Conservation (phyloP, 2,329 filamentous ascomycete species). For the Diaporthe nobilis region DNA sequence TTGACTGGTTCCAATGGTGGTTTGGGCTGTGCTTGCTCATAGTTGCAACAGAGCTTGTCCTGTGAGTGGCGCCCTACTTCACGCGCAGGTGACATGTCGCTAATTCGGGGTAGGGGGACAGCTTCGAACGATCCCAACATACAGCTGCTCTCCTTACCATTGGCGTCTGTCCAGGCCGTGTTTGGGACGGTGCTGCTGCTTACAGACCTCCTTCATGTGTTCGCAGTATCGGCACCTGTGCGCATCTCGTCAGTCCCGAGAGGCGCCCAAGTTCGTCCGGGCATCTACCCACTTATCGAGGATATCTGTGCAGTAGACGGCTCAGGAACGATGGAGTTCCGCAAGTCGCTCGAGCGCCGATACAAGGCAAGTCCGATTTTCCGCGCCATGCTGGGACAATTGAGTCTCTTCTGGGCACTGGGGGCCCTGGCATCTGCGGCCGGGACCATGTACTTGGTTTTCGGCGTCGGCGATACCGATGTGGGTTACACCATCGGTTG, state of each 20-base stretch:
- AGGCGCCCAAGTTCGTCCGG: not conserved
- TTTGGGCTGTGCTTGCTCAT: slow-evolving; percentile 66
- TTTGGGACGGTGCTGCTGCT: slow-evolving; percentile 57
- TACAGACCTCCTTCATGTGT: slow-evolving; percentile 53
- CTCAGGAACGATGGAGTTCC: not conserved
- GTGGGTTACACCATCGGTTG: slow-evolving; percentile 43
- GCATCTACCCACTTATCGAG: slow-evolving; percentile 6
- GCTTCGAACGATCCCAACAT: slow-evolving; percentile 59
- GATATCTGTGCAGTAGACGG: slow-evolving; percentile 11
- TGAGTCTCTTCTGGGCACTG: not conserved
- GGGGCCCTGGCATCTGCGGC: not conserved
- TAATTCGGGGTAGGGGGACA: not conserved
- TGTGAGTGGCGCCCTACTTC: slow-evolving; percentile 46
- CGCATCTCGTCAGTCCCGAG: slow-evolving; percentile 1
- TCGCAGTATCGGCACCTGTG: not conserved
- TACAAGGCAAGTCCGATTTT: slow-evolving; percentile 1
- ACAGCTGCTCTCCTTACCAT: slow-evolving; percentile 65
- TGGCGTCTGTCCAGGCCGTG: slow-evolving; percentile 64
- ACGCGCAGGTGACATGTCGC: not conserved
- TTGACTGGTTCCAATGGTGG: slow-evolving; percentile 73
- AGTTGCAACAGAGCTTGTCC: slow-evolving; percentile 69
- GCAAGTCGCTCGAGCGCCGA: not conserved
- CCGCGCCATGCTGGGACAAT: not conserved
- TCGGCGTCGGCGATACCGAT: slow-evolving; percentile 39
- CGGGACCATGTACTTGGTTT: slow-evolving; percentile 32